These are phyloP conservation scores for Articulospora tetracladia DNA, from an alignment of 495 filamentous ascomycete genomes.

Conservation along the genomic window DNA sequence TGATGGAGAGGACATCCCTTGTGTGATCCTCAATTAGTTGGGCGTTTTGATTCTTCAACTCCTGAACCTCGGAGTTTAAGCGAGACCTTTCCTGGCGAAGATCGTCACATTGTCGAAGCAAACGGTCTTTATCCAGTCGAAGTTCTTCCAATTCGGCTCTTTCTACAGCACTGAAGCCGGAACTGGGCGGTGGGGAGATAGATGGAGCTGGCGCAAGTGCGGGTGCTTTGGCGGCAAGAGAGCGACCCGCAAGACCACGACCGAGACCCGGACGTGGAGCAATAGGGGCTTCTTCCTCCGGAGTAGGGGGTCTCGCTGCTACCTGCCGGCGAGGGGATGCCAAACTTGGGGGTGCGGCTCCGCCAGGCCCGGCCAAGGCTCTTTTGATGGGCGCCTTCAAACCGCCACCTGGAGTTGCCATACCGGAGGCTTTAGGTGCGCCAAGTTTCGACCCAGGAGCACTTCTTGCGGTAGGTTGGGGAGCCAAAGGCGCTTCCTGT, in stretches of 20 bases:
- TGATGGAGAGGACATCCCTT: conserved; percentile 88
- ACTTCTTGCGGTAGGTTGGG: conserved; percentile 56
- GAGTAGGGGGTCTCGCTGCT: conserved; percentile 33
- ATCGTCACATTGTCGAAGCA: conserved; percentile 69
- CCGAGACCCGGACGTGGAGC: conserved; percentile 67
- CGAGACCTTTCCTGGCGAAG: conserved; percentile 69
- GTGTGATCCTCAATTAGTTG: conserved; percentile 97
- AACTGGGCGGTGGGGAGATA: conserved; percentile 36
- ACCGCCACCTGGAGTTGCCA: conserved; percentile 45
- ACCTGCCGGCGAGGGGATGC: conserved; percentile 63
- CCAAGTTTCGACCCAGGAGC: conserved; percentile 58
- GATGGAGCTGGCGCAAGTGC: conserved; percentile 44
- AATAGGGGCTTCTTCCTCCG: conserved; percentile 56
- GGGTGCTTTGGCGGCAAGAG: conserved; percentile 62
- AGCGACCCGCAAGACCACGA: conserved; percentile 79
- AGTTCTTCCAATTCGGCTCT: conserved; percentile 88
- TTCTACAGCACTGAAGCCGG: conserved; percentile 67
- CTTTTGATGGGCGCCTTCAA: conserved; percentile 68
- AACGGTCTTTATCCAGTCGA: conserved; percentile 73
- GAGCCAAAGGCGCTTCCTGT: conserved; percentile 44
- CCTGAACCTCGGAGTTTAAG: conserved; percentile 73
- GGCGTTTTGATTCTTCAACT: conserved; percentile 92
- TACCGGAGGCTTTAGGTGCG: conserved; percentile 51
- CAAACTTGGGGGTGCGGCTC: conserved; percentile 30
- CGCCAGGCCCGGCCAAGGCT: conserved; percentile 50